Evolutionary conservation across 163 green algal genomes (phyloP).

Genomic region (Botryococcus braunii): DNA sequence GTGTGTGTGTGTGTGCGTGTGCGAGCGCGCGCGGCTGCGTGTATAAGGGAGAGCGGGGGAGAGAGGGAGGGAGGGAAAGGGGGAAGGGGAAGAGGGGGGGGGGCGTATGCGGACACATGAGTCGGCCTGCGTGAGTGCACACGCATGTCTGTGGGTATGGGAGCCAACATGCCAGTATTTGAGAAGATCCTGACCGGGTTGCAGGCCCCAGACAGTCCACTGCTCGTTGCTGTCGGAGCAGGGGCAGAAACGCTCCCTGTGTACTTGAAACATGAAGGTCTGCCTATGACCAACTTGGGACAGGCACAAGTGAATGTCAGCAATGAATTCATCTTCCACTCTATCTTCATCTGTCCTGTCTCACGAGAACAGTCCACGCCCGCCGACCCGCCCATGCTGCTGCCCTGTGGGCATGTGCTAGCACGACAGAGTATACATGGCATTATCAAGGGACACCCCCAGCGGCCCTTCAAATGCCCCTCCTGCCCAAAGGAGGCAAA

Average conservation of each 20-base stretch:
- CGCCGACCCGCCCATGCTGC: conserved; percentile 86
- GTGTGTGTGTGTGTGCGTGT: neutral
- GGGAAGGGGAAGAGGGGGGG: conserved; percentile 4
- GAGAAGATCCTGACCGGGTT: conserved; percentile 1
- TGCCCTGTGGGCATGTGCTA: conserved; percentile 93
- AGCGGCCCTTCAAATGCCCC: conserved; percentile 92
- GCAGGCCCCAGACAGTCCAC: conserved; percentile 67
- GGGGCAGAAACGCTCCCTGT: conserved; percentile 72
- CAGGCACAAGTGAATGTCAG: conserved; percentile 34
- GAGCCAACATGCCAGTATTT: neutral
- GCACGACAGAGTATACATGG: conserved; percentile 62
- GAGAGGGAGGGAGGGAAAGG: neutral
- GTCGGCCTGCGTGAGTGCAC: neutral
- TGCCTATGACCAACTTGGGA: neutral
- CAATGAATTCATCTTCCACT: conserved; percentile 84
- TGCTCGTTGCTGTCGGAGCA: conserved; percentile 71
- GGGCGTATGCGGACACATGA: neutral
- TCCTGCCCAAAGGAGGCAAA: conserved; percentile 86
- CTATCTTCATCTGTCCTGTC: conserved; percentile 93
- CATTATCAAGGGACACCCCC: conserved; percentile 75
- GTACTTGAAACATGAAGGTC: conserved; percentile 61
- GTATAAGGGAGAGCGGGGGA: neutral
- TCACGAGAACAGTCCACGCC: conserved; percentile 55
- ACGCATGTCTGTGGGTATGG: neutral
- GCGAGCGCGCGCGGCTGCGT: neutral